Evolutionary conservation across 2,329 filamentous ascomycete genomes (phyloP), one percentile per base, ranked within the genome.

Genomic region (Microdochium bolleyi): DNA sequence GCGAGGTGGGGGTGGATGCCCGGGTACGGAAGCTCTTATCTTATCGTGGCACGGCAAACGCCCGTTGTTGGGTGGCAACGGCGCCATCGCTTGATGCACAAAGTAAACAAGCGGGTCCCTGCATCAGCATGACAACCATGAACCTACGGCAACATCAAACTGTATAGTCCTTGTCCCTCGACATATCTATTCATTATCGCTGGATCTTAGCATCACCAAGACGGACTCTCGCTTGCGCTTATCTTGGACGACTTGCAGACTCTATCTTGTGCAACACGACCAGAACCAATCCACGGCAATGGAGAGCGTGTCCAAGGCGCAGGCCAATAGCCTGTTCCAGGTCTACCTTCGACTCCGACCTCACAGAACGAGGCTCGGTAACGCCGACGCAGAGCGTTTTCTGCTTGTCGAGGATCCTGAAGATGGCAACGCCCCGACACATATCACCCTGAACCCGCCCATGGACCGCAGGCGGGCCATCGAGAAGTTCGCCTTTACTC

Each of bases 401-500:
- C 77, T 97, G 48, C 80, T 84, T 8, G 88, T 96, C 50, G 92
- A 96, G 66, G 66, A 75, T 19, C 70, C 79, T 3, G 70, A 70
- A 16, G 59, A 67, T 51, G 69, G 63, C 56, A 70, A 63, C n/a
- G 64, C 69, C 24, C 77, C 87, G 0, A 88, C 83, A 1, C 85
- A 90, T 64, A 87, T 92, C 57, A 89, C 84, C 0, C 69, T 92
- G 16, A 88, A 89, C 60, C 91, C 92, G 1, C 88, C 90, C 2
- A 88, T 84, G 57, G 92, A 96, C 56, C 82, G 92, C 53, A 89
- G 92, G 60, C 83, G 92, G 48, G 91, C 92, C 1, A 83, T 96
- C 34, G 94, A 99, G 69, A 90, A 88, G 65, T 99, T 97, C 66
- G 89, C 86, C 1, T 99, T 99, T 65, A 99, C 94, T 0, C 84